Evolutionary conservation across 1,139 yeast genomes (phyloP), one percentile per base, ranked within the genome.

Genomic region (Pichia sp.): DNA sequence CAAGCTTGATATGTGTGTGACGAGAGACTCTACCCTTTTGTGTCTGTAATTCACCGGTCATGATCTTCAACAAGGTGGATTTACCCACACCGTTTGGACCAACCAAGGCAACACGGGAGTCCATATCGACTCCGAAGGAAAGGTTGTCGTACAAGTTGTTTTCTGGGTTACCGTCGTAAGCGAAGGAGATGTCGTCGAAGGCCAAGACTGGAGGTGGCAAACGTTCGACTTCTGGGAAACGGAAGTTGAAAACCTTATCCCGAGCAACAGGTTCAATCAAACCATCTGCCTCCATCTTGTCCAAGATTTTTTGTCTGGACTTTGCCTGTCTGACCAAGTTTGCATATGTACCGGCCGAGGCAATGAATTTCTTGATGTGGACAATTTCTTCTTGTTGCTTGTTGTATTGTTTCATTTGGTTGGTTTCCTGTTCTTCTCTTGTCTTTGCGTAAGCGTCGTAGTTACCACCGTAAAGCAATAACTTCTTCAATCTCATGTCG

Each of bases 51-150:
- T 82, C 85, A 75, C 99, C 99, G 68, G 96, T 95, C 96, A 95
- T 93, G 69, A 93, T 81, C 73, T 93, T 93, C 71, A 93, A 84
- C 71, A 93, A 78, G 29, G 99, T 93, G 53, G 98, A 92, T 75
- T 93, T 93, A 79, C 99, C 99, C 65, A 93, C 92, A 87, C 99
- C 99, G 75, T 93, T 93, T 71, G 99, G 98, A 47, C 99, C 99
- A 59, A 93, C 99, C 57, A 93, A 81, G 49, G 99, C 99, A 68
- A 92, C 85, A 78, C 99, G 87, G 45, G 98, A 91, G 75, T 93
- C 99, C 98, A 93, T 92, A 80, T 95, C 99, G 61, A 93, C 93
- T 86, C 99, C 99, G 67, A 93, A 93, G 71, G 91, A 95, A 71
- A 93, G 81, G 71, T 88, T 75, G 71, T 88, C 91, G 75, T 93